Evolutionary conservation across 2,329 filamentous ascomycete species (phyloP), one percentile per base, ranked within the genome.

Genomic region (Xylaria sp.): DNA sequence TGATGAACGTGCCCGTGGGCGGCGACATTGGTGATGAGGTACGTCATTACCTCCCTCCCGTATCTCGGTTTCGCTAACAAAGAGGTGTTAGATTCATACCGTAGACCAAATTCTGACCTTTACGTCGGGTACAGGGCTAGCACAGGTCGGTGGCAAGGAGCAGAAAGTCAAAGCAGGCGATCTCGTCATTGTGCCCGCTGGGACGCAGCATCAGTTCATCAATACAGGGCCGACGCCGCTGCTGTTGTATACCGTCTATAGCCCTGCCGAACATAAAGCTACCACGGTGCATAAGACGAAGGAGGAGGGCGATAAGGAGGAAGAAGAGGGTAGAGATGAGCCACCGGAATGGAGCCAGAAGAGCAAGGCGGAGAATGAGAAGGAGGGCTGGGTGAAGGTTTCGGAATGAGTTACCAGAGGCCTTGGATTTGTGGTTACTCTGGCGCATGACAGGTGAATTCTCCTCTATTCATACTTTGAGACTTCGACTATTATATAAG

Each of bases 21-120:
- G 88, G 88, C 2, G 88, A 91, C 34, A 90, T 91, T 72, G 88
- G 89, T n/a, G 88, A 90, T 61, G 88, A 90, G 79, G 88, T 89
- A 17, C 34, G 34, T 36, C 34, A 36, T 36, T 36, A 4, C 34
- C 6, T 36, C 34, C 34, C 34, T 7, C 34, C 34, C 34, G 34
- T 36, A 36, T 36, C 34, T 7, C 2, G 8, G 34, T 7, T 36
- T 36, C 34, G 34, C 6, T 36, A 36, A 36, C 34, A 36, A 11
- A 2, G 34, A 36, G 7, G 11, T 36, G 34, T 8, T 24, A 59
- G 78, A 69, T 78, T n/a, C 88, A 90, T 75, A 86, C 85, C 0
- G 88, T 90, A 45, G 89, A 91, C 70, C 89, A 91, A 72, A 86
- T 88, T 64, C 80, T 91, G 12, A 88, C 89, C 12, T 90, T 91